Evolutionary conservation across 1,284 basidiomycete species (phyloP).

Genomic region (Sporisorium sorghi): DNA sequence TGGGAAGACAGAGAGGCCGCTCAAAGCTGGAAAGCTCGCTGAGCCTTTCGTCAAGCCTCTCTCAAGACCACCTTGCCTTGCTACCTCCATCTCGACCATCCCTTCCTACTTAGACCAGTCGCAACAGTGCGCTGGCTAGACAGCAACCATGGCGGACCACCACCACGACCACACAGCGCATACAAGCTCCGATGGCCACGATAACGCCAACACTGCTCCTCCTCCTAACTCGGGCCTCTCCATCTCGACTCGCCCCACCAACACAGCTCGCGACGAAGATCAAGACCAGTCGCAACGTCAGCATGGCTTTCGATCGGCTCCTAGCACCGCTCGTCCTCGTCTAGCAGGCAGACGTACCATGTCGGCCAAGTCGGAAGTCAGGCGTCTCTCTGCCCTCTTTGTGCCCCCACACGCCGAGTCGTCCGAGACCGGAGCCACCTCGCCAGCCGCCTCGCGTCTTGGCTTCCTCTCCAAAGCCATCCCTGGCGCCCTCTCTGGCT

Average conservation of each 20-base stretch:
- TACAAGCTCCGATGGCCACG: not conserved
- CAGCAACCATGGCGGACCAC: constrained; percentile 12
- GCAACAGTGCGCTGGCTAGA: not conserved
- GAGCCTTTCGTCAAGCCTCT: not conserved
- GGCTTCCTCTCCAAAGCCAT: constrained; percentile 24
- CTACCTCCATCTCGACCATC: not conserved
- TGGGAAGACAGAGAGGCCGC: not conserved
- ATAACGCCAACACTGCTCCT: not conserved
- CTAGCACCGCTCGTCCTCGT: constrained; percentile 39
- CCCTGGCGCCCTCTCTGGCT: constrained; percentile 14
- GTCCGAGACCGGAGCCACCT: not conserved
- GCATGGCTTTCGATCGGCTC: constrained; percentile 23
- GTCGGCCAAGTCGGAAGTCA: constrained; percentile 35
- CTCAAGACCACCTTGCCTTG: not conserved
- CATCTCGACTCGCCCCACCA: constrained; percentile 24
- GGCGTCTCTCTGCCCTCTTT: constrained; percentile 46
- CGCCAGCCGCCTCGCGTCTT: constrained; percentile 21
- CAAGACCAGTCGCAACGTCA: constrained; percentile 1
- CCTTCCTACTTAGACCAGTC: not conserved
- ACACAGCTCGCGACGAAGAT: not conserved
- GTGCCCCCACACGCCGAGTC: constrained; percentile 17
- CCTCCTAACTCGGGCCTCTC: constrained; percentile 25
- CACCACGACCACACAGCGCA: constrained; percentile 1
- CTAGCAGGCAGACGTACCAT: constrained; percentile 36
- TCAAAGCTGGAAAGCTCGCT: not conserved